Evolutionary conservation across 2,329 filamentous ascomycete species (phyloP), one percentile per base, ranked within the genome.

Genomic region (Aureobasidium sp.): DNA sequence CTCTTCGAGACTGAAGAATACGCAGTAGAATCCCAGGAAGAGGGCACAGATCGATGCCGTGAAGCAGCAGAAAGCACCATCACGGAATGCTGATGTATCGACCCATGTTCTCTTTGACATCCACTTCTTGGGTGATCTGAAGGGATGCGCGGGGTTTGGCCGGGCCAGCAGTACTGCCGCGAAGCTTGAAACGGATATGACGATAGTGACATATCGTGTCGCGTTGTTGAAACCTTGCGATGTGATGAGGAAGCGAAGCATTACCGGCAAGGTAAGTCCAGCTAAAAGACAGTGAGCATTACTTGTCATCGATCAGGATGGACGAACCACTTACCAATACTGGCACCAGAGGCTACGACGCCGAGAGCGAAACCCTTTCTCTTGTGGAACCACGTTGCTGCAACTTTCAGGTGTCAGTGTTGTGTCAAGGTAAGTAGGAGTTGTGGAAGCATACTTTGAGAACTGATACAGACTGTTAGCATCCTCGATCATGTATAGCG

Each of bases 1-100:
- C 70, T 81, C 79, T 67, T 81, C 78, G 34, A 82, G 74, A 64
- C 80, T 80, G 73, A 81, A 81, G 70, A 81, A 80, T 22, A 82
- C 70, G 3, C 78, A 75, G 64, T 81, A 81, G 68, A 81, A 81
- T 25, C 79, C 79, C 53, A 80, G 74, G 71, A 81, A 81, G 51
- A 81, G 70, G 64, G 79, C 77, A 1, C 74, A 71, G n/a, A 80
- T 75, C 5, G 74, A 71, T 1, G 74, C 75, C 25, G 74, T 75
- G 64, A 79, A 77, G 72, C 75, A 79, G 61, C 68, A 70, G 65
- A 76, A 81, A 2, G 77, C 68, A 25, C 68, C 70, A 68, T 78
- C 76, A 36, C 66, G 67, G 67, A 80, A 77, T 0, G 78, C 79
- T 25, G 75, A 69, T 1, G 67, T 71, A 62, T 81, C 79, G 29